phyloP scores from a whole-genome alignment of 179 eudicot species.

The Amaranthus tricolor region DNA sequence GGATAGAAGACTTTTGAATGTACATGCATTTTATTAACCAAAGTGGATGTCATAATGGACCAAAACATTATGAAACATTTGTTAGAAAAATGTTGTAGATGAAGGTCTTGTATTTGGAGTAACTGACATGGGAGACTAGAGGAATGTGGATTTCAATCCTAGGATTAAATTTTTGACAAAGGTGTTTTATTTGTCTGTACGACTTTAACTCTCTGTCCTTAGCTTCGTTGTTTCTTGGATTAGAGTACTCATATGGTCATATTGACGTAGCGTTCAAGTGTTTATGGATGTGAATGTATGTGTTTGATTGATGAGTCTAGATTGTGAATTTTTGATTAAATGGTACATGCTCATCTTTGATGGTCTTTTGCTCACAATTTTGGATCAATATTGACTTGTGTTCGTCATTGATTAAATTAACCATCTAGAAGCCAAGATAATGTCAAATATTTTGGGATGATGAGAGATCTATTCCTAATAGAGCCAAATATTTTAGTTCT shows the following conservation, averaged over 20 bases:
- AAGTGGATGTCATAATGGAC: background rate
- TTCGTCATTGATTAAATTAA: background rate
- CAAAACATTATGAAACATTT: no score
- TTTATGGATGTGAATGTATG: background rate
- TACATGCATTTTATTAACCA: background rate
- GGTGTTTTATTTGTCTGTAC: background rate
- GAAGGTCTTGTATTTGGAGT: background rate
- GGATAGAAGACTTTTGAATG: background rate
- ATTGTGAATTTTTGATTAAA: background rate
- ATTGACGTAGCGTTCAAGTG: background rate
- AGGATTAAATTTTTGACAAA: background rate
- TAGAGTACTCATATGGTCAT: background rate
- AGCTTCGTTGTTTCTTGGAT: background rate
- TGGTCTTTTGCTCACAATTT: background rate
- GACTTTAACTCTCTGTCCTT: background rate
- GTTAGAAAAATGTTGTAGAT: background rate
- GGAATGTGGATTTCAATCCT: background rate
- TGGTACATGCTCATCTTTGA: background rate
- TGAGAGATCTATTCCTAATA: no score
- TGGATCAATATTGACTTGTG: background rate
- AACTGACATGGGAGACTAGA: background rate
- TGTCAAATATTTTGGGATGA: no score
- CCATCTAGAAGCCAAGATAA: background rate
- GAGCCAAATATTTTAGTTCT: no score
- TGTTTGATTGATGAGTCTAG: background rate